Evolutionary conservation across 2,329 filamentous ascomycete genomes (phyloP), one percentile per base, ranked within the genome.

Genomic region (Trichoderma semiorbis): DNA sequence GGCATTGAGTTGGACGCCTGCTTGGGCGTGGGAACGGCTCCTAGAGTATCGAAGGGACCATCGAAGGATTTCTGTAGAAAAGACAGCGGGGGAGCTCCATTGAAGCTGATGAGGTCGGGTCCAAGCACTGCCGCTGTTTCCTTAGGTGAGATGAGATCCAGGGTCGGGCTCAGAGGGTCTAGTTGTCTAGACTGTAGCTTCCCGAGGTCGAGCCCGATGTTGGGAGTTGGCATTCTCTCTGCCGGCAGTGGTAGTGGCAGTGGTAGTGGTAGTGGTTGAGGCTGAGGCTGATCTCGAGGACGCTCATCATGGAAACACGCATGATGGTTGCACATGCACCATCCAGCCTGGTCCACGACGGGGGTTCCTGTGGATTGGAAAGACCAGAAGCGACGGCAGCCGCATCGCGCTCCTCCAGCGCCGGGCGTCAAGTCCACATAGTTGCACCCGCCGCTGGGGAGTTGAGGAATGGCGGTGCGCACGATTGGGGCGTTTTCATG

Each of bases 251-350:
- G 36, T 2, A 16, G 34, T 1, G 34, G 34, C 16, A 18, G 16
- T 4, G 36, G 36, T 0, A 12, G 32, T 2, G 32, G 73, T 57
- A 77, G 75, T 18, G 74, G 65, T 50, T 72, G 66, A 18, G 36
- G 73, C 58, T 77, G 75, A 21, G 74, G 65, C 55, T 72, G 66
- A 24, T 77, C 75, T 66, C 73, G 74, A 63, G 75, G 71, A 43
- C 78, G 79, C 75, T 89, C 83, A 77, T 89, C 88, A 73, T 90
- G 88, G 73, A 84, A 90, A 78, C 88, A 90, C 68, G 88, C 88
- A 78, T 90, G 88, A 75, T 90, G 88, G 67, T 85, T 86, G 76
- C 88, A 90, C 88, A 90, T 89, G 80, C 88, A 90, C 83, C 84
- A 88, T 72, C 82, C 81, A 32, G 81, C 76, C 76, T 88, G 84